These are phyloP conservation scores for Candida mattraensis DNA, from an alignment of 805 yeast species.

Conservation along the genomic window DNA sequence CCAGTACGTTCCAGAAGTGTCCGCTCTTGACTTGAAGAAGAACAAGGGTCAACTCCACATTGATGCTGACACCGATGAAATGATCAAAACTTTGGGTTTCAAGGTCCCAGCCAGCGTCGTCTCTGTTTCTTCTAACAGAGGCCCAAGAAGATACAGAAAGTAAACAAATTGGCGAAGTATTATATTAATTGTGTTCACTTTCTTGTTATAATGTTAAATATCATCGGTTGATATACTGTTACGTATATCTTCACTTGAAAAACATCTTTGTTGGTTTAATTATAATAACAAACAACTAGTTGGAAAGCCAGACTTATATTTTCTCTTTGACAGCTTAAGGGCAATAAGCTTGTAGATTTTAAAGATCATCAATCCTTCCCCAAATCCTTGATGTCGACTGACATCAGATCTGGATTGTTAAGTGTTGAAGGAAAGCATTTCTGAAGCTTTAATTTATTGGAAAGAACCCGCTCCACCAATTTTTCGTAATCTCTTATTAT, in stretches of 20 bases:
- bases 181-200: constrained; percentile 6
- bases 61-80: constrained; percentile 94
- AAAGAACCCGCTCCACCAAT: constrained; percentile 36
- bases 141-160: constrained; percentile 84
- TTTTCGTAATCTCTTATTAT: constrained; percentile 35
- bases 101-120: constrained; percentile 82
- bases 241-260: too few relatives aligned
- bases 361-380: constrained; percentile 37
- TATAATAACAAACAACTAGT: constrained; percentile 10
- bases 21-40: constrained; percentile 98
- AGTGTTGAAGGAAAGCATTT: constrained; percentile 33
- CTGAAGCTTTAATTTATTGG: constrained; percentile 40
- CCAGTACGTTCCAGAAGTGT: constrained; percentile 99
- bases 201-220: constrained; percentile 16
- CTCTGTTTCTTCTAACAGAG: constrained; percentile 85
- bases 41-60: constrained; percentile 95
- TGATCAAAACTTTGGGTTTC: constrained; percentile 93
- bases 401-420: constrained; percentile 21
- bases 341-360: constrained; percentile 43
- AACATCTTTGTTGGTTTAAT: constrained; percentile 8
- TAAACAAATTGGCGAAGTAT: too few relatives aligned
- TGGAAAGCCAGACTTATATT: too few relatives aligned
- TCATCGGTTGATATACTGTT: constrained; percentile 7
- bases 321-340: too few relatives aligned
- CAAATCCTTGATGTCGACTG: constrained; percentile 20